Base-by-base conservation (phyloP, 441 rosid genomes). In the Syzygium malaccense region DNA sequence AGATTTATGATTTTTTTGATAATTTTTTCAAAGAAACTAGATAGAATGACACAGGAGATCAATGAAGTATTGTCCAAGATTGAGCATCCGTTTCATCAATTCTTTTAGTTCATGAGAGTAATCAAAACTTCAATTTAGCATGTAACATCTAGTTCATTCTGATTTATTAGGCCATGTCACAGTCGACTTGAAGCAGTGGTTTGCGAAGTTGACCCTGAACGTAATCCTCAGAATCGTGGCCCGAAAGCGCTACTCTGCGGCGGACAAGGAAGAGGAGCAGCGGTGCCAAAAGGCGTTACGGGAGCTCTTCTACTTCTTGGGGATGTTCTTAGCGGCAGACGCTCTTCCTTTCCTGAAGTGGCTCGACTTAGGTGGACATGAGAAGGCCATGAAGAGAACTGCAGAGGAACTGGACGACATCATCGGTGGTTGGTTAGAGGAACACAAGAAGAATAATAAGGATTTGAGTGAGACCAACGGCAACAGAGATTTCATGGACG, bases 281-380 rank as follows among this genome's bases (percentile, higher is more conserved):
- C 68, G 92, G 20, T 91, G 89, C 88, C 88, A 87, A 86, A 86
- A 89, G 86, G 91, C 90, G 18, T 56, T 90, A 62, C 89, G 92
- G 57, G 93, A 92, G n/a, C 87, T 91, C 58, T 90, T 94, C 26
- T 86, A 55, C 25, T 83, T 92, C 53, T 26, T 51, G 1, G 94
- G 95, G 55, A 2, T 55, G 32, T 91, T 85, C 87, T 88, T 93
- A n/a, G 32, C 89, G 41, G 87, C 93, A 49, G 97, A 95, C 86
- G 93, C 91, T 6, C 25, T 95, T 20, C 95, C 95, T 9, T 91
- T 90, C 91, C 92, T 33, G 91, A 93, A 83, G 18, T 92, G 95
- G 95, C 80, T 93, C 41, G 97, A 95, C 86, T 19, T 95, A 6
- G 94, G 95, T 2, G 95, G 95, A 11, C 90, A 93, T 71, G 94